Conservation (phyloP, 108 stramenopile species). For the Aurantiochytrium sp. region DNA sequence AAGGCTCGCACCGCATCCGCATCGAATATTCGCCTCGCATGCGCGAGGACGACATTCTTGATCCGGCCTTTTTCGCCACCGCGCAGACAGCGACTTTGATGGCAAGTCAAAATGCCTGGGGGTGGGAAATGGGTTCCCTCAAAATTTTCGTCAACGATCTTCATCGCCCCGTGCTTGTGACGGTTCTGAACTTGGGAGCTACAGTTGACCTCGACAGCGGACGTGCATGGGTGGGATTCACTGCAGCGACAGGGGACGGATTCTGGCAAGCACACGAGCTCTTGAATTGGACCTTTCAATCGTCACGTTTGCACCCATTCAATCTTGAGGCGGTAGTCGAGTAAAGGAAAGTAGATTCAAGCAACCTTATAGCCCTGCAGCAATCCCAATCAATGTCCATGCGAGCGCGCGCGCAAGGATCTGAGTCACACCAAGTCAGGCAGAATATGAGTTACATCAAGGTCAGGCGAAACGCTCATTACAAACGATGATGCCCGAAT, state of each 20-base stretch:
- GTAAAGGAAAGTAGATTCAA: neutral
- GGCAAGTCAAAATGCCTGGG: slow-evolving; percentile 32
- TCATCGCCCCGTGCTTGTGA: slow-evolving; percentile 35
- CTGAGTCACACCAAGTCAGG: too few relatives aligned
- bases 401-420: too few relatives aligned
- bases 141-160: slow-evolving; percentile 49
- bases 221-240: slow-evolving; percentile 58
- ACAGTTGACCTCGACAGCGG: slow-evolving; percentile 45
- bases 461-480: too few relatives aligned
- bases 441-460: too few relatives aligned
- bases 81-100: neutral
- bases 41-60: slow-evolving; percentile 21
- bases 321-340: neutral
- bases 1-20: slow-evolving; percentile 28
- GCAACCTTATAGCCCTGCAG: neutral
- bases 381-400: too few relatives aligned
- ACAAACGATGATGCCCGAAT: too few relatives aligned
- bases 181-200: slow-evolving; percentile 48
- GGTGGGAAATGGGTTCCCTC: slow-evolving; percentile 40
- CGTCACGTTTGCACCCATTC: neutral
- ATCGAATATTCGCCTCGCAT: slow-evolving; percentile 45
- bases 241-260: slow-evolving; percentile 51
- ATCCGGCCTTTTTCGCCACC: slow-evolving; percentile 19
- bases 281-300: slow-evolving; percentile 36
- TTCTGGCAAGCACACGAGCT: slow-evolving; percentile 58